phyloP scores from a whole-genome alignment of 805 yeast species.

The Myxozyma kluyveri region DNA sequence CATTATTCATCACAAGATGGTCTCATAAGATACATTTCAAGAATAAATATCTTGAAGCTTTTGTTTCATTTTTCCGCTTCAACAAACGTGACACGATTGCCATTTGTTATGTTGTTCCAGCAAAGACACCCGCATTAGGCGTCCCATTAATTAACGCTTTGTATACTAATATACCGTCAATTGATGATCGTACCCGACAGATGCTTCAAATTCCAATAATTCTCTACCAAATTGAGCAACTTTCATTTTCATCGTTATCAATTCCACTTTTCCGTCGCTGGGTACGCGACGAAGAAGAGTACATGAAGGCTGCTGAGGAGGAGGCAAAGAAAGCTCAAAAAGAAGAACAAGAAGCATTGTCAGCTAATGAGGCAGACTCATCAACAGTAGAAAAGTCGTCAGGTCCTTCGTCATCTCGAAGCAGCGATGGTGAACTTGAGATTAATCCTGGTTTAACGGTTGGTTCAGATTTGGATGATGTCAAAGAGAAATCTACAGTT shows the following conservation, averaged over 20 bases:
- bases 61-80: conserved; percentile 54
- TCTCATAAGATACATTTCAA: conserved; percentile 28
- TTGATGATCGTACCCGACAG: conserved; percentile 49
- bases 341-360: neutral
- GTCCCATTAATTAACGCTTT: conserved; percentile 75
- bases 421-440: neutral
- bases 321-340: neutral
- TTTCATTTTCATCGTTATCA: conserved; percentile 72
- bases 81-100: conserved; percentile 69
- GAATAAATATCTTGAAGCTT: conserved; percentile 21
- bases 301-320: conserved; percentile 1
- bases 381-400: conserved; percentile 2
- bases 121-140: conserved; percentile 90
- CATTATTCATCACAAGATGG: conserved; percentile 63
- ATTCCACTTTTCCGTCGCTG: conserved; percentile 67
- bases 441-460: neutral
- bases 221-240: conserved; percentile 83
- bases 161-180: conserved; percentile 56
- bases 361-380: neutral
- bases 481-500: neutral
- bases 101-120: conserved; percentile 83
- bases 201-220: conserved; percentile 79
- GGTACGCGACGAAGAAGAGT: conserved; percentile 43
- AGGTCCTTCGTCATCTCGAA: neutral
- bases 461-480: neutral